These are phyloP conservation scores for Lactarius deliciosus DNA, from an alignment of 768 basidiomycete genomes.

Conservation along the genomic window DNA sequence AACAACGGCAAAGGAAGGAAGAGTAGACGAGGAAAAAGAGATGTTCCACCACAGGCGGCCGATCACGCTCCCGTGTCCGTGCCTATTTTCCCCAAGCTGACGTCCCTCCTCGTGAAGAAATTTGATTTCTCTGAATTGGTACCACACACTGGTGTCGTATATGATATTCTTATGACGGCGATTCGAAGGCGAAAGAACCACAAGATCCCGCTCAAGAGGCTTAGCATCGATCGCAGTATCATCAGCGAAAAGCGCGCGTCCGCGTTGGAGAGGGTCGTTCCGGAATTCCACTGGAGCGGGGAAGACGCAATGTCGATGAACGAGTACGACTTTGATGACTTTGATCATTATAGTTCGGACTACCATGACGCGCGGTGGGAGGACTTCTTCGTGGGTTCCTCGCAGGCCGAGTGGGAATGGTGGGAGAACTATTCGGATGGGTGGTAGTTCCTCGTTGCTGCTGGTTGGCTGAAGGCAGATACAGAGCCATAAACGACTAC, in stretches of 20 bases:
- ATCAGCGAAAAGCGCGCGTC: not conserved
- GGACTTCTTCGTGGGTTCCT: not conserved
- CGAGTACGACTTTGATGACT: not conserved
- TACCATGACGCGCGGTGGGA: constrained; percentile 1
- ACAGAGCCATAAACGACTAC: no score
- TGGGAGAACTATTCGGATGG: constrained; percentile 3
- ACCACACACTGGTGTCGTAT: not conserved
- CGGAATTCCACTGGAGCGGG: not conserved
- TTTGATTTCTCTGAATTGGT: not conserved
- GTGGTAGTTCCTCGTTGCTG: not conserved
- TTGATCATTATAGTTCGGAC: constrained; percentile 1
- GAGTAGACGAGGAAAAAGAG: not conserved
- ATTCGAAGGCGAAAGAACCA: constrained; percentile 1
- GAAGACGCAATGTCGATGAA: not conserved
- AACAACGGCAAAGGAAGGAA: not conserved
- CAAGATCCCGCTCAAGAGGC: not conserved
- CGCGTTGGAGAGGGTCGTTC: not conserved
- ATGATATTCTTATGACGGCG: not conserved
- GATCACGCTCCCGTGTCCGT: no score
- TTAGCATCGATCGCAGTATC: constrained; percentile 1
- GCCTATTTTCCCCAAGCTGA: constrained; percentile 15
- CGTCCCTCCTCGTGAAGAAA: constrained; percentile 3
- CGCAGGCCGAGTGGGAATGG: not conserved
- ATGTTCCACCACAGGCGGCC: not conserved
- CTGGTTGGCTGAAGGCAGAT: not conserved